phyloP scores from a whole-genome alignment of 2,329 filamentous ascomycete genomes.

The Corinectria fuckeliana region DNA sequence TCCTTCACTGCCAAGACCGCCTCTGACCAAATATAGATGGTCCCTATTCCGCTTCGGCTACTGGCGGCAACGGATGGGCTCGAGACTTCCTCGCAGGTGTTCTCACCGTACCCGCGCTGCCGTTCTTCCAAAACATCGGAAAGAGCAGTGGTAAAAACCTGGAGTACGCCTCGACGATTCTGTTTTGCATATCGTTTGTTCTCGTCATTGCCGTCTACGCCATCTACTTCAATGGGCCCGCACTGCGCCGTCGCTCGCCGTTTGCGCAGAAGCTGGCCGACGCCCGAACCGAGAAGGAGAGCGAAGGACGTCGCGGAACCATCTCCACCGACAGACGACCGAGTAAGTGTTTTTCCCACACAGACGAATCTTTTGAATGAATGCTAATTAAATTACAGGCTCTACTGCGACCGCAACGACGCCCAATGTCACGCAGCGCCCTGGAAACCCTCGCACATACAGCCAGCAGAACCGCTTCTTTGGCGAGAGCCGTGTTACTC shows the following conservation, averaged over 20 bases:
- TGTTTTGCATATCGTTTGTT: conserved; percentile 66
- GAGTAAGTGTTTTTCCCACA: conserved; percentile 32
- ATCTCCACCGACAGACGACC: conserved; percentile 35
- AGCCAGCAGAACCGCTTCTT: conserved; percentile 51
- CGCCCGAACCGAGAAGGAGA: conserved; percentile 41
- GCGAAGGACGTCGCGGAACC: conserved; percentile 41
- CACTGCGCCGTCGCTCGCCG: conserved; percentile 64
- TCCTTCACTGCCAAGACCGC: rapidly evolving
- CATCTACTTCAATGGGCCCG: conserved; percentile 70
- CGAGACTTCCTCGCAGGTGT: conserved; percentile 77
- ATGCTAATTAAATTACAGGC: conserved; percentile 28
- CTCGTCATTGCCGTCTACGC: conserved; percentile 69
- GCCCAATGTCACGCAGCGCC: conserved; percentile 16
- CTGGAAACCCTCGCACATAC: conserved; percentile 38
- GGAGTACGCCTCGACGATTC: conserved; percentile 67
- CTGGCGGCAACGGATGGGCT: conserved; percentile 77
- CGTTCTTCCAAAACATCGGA: conserved; percentile 67
- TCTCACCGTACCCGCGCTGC: conserved; percentile 70
- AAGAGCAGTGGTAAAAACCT: conserved; percentile 55
- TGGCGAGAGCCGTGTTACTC: conserved; percentile 49
- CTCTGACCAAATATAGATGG: conserved; percentile 47
- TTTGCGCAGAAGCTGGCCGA: conserved; percentile 69
- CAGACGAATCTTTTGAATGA: rapidly evolving
- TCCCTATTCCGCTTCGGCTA: conserved; percentile 75
- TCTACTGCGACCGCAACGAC: conserved; percentile 24